Evolutionary conservation across 306 rosid species (phyloP).

Genomic region (Prunus armeniaca): DNA sequence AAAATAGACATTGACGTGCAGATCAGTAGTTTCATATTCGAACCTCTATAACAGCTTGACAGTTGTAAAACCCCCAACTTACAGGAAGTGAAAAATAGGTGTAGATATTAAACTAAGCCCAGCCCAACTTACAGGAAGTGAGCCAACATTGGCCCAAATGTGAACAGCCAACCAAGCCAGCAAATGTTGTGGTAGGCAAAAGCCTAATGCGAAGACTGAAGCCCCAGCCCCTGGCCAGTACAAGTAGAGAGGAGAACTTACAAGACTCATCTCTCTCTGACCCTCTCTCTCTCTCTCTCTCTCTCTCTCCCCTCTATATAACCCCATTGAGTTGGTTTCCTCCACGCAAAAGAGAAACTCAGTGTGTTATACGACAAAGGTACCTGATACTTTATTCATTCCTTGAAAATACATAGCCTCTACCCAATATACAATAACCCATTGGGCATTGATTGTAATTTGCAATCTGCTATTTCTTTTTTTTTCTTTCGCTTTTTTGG

Average conservation of each 20-base stretch:
- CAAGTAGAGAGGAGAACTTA: background rate
- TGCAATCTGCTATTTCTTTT: slow-evolving; percentile 14
- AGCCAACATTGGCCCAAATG: background rate
- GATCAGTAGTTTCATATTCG: too few relatives aligned
- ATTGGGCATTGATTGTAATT: background rate
- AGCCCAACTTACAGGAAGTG: background rate
- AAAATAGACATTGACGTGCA: rapidly evolving
- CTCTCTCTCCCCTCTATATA: background rate
- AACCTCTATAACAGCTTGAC: too few relatives aligned
- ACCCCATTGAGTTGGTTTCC: slow-evolving; percentile 44
- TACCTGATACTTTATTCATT: slow-evolving; percentile 35
- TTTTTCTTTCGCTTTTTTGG: background rate
- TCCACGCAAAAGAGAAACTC: slow-evolving; percentile 51
- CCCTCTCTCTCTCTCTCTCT: background rate
- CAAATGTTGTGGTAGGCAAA: background rate
- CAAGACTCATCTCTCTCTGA: slow-evolving; percentile 3
- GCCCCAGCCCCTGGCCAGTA: background rate
- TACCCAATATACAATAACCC: slow-evolving; percentile 6
- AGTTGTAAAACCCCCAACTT: too few relatives aligned
- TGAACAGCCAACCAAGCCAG: background rate
- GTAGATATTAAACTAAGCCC: background rate
- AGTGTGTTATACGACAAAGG: slow-evolving; percentile 31
- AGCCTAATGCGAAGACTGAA: background rate
- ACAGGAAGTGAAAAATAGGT: too few relatives aligned
- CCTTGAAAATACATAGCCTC: background rate